Evolutionary conservation across 2,329 filamentous ascomycete genomes (phyloP), one percentile per base, ranked within the genome.

Genomic region (Teratosphaeria viscida): DNA sequence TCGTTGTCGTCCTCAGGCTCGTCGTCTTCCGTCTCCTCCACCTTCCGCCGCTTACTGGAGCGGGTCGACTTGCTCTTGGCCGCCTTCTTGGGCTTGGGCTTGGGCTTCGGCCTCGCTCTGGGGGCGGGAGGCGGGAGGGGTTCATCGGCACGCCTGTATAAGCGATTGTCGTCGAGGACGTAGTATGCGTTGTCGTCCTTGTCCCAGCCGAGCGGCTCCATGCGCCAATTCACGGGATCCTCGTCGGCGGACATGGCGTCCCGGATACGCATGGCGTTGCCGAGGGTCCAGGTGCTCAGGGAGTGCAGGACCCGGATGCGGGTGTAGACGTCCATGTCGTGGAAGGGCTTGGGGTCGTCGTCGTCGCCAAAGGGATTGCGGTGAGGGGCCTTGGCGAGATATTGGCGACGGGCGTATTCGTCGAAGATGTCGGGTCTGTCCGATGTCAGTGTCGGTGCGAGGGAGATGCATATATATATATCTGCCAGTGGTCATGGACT

Each of bases 401-500:
- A 99, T 74, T 96, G 92, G 61, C 91, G 87, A 67, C 91, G 85
- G 37, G 91, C 88, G 72, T 96, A 96, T 70, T 96, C 91, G 71
- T 97, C 91, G 67, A 97, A 95, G 55, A 94, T 86, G 3, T 95
- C 91, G 57, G 81, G 83, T 1, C 92, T 96, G 67, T 23, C 23
- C 23, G 23, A 0, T 10, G 52, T 65, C 57, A 61, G 70, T 10
- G 39, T 39, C 37, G 16, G 37, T 2, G 34, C 58, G 35, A 27
- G 19, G 26, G 14, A 34, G 47, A 7, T 26, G 29, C 29, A 59
- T 54, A 27, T 23, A 6, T 47, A 8, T 19, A 5, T 19, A 52
- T 27, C 23, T 6, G 52, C n/a, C 23, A 11, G 52, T n/a, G 23
- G 32, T 34, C 16, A 39, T 23, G 23, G 19, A 81, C 89, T 66